Conservation (phyloP, 257 asterid species). For the Vinca minor region DNA sequence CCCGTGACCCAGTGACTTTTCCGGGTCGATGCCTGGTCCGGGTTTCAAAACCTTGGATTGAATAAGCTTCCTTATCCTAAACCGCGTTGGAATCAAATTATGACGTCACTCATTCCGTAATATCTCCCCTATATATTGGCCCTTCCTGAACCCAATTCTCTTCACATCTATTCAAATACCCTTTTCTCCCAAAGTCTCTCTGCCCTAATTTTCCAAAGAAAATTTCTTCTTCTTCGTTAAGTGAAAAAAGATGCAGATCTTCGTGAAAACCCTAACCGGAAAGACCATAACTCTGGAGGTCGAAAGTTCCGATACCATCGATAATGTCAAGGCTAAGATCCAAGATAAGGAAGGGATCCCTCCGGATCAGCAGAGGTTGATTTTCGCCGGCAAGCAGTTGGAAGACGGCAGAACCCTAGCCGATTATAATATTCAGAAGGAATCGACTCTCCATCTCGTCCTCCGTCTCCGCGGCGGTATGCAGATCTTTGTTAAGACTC, state of each 20-base stretch:
- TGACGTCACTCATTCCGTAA: not conserved
- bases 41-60: too few species aligned
- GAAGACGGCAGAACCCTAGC: not conserved
- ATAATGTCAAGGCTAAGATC: not conserved
- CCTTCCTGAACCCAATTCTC: not conserved
- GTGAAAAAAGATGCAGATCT: not conserved
- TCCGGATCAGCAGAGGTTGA: not conserved
- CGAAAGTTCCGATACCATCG: not conserved
- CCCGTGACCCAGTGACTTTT: too few species aligned
- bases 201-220: too few species aligned
- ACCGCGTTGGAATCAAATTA: too few species aligned
- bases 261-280: not conserved
- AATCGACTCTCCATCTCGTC: not conserved
- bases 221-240: not conserved
- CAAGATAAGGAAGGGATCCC: not conserved
- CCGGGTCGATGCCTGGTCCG: too few species aligned
- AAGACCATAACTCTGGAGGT: not conserved
- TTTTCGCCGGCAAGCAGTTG: not conserved
- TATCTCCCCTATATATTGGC: not conserved
- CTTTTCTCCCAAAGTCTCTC: not conserved
- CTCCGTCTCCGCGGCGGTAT: not conserved
- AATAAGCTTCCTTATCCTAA: too few species aligned
- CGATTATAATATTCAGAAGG: not conserved
- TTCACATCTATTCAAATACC: not conserved
- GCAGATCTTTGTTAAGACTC: not conserved